These are phyloP conservation scores for Quercus phellos DNA, from an alignment of 331 rosid species.

Conservation along the genomic window DNA sequence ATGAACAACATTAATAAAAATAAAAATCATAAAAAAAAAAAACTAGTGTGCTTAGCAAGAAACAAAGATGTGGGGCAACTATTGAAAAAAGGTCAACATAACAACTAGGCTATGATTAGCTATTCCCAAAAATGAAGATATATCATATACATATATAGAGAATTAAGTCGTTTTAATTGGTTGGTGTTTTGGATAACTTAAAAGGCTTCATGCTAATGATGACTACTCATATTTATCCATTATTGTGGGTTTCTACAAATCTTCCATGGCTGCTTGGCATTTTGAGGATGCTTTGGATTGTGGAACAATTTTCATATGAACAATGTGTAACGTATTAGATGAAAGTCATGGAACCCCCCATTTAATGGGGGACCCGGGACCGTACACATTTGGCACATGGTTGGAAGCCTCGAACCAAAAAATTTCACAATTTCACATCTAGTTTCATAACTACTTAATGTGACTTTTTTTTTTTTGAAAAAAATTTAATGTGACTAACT, in stretches of 20 bases:
- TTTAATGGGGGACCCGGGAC: too few relatives aligned
- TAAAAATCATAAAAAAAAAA: neutral
- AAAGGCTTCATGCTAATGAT: constrained; percentile 34
- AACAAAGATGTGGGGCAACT: constrained; percentile 24
- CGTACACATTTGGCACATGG: too few relatives aligned
- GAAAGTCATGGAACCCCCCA: too few relatives aligned
- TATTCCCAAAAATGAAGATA: constrained; percentile 9
- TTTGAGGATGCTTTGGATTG: too few relatives aligned
- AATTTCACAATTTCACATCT: too few relatives aligned
- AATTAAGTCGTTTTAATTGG: constrained; percentile 53
- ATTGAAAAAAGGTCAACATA: constrained; percentile 25
- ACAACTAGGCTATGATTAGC: constrained; percentile 36
- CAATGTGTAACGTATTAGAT: too few relatives aligned
- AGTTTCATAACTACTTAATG: too few relatives aligned
- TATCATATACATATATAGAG: neutral
- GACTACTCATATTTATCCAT: neutral
- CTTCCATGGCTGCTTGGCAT: too few relatives aligned
- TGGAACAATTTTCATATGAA: too few relatives aligned
- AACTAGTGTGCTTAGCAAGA: neutral
- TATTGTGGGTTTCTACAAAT: neutral
- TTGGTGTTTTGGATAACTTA: constrained; percentile 44
- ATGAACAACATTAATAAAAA: neutral
- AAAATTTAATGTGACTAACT: too few relatives aligned
- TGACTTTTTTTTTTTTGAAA: too few relatives aligned
- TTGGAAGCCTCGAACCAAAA: too few relatives aligned